Conservation (phyloP, 2,329 filamentous ascomycete genomes). For the Graphilbum sp. region DNA sequence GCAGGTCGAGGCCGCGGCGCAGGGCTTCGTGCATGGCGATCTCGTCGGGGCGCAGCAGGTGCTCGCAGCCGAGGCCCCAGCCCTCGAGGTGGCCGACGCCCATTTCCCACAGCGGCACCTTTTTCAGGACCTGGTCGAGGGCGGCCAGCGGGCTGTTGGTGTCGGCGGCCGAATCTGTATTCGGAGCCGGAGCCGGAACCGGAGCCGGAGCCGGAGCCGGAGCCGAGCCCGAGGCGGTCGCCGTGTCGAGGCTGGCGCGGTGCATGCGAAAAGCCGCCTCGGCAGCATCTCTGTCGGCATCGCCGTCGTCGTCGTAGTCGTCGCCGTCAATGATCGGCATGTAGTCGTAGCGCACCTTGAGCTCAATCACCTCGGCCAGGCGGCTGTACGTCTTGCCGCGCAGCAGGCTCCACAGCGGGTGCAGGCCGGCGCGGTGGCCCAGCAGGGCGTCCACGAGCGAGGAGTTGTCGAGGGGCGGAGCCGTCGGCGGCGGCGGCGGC, state of each 20-base stretch:
- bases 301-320: too few species aligned
- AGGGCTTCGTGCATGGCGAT: constrained; percentile 39
- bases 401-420: constrained; percentile 42
- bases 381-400: constrained; percentile 34
- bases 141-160: background rate
- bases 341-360: constrained; percentile 42
- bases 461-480: background rate
- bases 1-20: constrained; percentile 32
- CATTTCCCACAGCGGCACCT: constrained; percentile 33
- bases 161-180: background rate
- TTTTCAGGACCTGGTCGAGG: constrained; percentile 14
- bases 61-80: constrained; percentile 30
- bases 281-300: too few species aligned
- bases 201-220: too few species aligned
- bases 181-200: too few species aligned
- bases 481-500: background rate
- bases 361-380: constrained; percentile 33
- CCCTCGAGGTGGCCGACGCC: constrained; percentile 38
- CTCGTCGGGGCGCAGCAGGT: constrained; percentile 40
- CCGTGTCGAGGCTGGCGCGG: too few species aligned
- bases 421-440: constrained; percentile 35
- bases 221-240: too few species aligned
- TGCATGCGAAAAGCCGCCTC: too few species aligned
- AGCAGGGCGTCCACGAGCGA: constrained; percentile 39
- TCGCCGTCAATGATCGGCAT: constrained; percentile 9